Conservation (phyloP, 257 asterid genomes). For the Solanum raphanifolium region DNA sequence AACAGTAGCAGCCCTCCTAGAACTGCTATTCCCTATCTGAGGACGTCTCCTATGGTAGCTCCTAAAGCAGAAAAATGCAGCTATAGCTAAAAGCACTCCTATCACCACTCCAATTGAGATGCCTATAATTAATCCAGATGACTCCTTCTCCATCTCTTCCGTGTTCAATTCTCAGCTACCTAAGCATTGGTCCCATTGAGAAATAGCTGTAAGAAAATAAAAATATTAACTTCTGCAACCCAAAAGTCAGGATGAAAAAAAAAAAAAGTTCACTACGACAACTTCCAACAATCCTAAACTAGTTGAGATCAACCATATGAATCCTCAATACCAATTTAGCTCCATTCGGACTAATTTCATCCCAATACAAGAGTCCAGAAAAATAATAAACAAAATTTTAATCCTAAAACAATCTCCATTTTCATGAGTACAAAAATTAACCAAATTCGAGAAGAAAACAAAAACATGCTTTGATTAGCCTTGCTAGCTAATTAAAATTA, state of each 20-base stretch:
- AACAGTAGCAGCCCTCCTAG: slow-evolving; percentile 60
- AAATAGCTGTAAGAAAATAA: background rate
- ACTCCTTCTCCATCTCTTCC: slow-evolving; percentile 51
- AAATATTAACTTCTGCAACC: background rate
- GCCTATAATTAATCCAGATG: slow-evolving; percentile 62
- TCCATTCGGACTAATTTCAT: background rate
- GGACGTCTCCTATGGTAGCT: slow-evolving; percentile 47
- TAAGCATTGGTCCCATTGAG: slow-evolving; percentile 14
- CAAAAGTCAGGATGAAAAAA: background rate
- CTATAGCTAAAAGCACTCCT: slow-evolving; percentile 68
- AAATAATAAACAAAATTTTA: background rate
- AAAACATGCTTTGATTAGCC: background rate
- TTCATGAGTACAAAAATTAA: background rate
- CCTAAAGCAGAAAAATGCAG: slow-evolving; percentile 47
- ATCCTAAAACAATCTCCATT: background rate
- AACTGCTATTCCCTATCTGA: slow-evolving; percentile 75
- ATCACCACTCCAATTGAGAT: slow-evolving; percentile 79
- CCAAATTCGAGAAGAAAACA: background rate
- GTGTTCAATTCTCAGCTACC: slow-evolving; percentile 15
- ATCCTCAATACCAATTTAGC: background rate
- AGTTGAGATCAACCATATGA: background rate
- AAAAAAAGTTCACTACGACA: background rate
- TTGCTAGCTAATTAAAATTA: background rate
- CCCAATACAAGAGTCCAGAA: background rate
- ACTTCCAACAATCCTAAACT: background rate